phyloP scores from a whole-genome alignment of 306 rosid species.

The Fragaria vesca region DNA sequence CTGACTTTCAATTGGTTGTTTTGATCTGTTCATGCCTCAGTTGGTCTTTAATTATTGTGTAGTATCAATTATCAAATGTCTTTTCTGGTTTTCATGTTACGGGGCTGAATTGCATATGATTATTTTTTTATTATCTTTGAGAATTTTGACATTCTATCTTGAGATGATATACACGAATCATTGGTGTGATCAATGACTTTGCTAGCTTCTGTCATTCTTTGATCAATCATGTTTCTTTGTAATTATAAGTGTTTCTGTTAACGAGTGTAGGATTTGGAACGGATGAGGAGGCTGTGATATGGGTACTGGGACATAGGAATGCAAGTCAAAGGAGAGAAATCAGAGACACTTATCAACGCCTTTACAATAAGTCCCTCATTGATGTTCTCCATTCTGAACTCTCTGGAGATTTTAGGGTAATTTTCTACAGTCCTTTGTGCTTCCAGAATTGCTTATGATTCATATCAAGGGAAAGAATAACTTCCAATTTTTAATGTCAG shows the following conservation, averaged over 20 bases:
- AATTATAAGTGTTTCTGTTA: conserved; percentile 6
- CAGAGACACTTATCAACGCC: conserved; percentile 68
- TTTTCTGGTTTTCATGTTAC: not conserved
- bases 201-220: not conserved
- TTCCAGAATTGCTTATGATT: not conserved
- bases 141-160: not conserved
- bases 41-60: not conserved
- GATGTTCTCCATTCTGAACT: conserved; percentile 64
- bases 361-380: conserved; percentile 70
- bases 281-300: conserved; percentile 54
- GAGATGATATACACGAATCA: not conserved
- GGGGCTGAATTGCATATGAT: not conserved
- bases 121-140: not conserved
- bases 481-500: not conserved
- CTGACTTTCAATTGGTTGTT: not conserved
- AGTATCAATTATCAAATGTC: not conserved
- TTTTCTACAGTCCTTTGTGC: conserved; percentile 7
- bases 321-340: conserved; percentile 68
- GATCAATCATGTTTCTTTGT: not conserved
- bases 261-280: conserved; percentile 62
- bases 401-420: conserved; percentile 84
- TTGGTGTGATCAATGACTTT: not conserved
- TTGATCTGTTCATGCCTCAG: not conserved
- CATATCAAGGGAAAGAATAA: not conserved
- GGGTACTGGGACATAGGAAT: conserved; percentile 79